A percentile compares a stretch with the other conserved stretches of the same genome.
phyloP scores from a whole-genome alignment of 2,329 filamentous ascomycete genomes.

The Emergomyces pasteurianus region DNA sequence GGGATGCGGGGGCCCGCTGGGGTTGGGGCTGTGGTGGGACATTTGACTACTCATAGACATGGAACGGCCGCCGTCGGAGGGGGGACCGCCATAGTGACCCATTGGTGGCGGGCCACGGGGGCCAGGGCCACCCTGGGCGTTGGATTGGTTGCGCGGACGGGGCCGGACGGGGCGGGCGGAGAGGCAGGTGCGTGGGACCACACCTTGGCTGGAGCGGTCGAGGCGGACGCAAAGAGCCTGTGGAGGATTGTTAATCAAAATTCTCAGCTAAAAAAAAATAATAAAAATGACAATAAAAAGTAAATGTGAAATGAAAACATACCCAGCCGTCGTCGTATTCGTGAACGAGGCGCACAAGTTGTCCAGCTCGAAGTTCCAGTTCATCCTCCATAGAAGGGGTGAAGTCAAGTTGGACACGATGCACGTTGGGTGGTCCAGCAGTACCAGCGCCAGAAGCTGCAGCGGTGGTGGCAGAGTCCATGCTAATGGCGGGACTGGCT shows the following conservation, averaged over 20 bases:
- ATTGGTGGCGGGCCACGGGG: slow-evolving; percentile 16
- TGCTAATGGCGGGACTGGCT: slow-evolving; percentile 16
- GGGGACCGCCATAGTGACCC: slow-evolving; percentile 15
- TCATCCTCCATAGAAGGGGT: slow-evolving; percentile 88
- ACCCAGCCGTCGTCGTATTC: slow-evolving; percentile 99
- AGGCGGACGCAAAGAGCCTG: slow-evolving; percentile 83
- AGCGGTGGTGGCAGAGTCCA: slow-evolving; percentile 32
- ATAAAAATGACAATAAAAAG: neutral
- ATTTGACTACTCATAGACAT: slow-evolving; percentile 15
- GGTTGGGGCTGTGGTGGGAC: slow-evolving; percentile 8
- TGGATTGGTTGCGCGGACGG: slow-evolving; percentile 40
- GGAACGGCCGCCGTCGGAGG: slow-evolving; percentile 18
- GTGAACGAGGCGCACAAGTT: slow-evolving; percentile 78
- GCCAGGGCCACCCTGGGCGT: slow-evolving; percentile 21
- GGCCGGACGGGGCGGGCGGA: slow-evolving; percentile 88
- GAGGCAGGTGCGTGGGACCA: slow-evolving; percentile 84
- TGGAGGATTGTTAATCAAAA: slow-evolving; percentile 10
- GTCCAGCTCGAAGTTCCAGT: slow-evolving; percentile 65
- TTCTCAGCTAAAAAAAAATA: neutral
- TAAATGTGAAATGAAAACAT: too few species aligned
- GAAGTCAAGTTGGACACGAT: slow-evolving; percentile 91
- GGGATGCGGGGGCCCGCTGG: slow-evolving; percentile 9
- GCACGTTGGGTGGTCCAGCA: slow-evolving; percentile 53
- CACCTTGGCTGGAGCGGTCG: slow-evolving; percentile 83
- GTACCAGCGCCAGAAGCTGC: slow-evolving; percentile 45